A percentile compares a stretch with the other conserved stretches of the same genome.
phyloP scores from a whole-genome alignment of 1,284 basidiomycete genomes.

The Acaromyces ingoldii region DNA sequence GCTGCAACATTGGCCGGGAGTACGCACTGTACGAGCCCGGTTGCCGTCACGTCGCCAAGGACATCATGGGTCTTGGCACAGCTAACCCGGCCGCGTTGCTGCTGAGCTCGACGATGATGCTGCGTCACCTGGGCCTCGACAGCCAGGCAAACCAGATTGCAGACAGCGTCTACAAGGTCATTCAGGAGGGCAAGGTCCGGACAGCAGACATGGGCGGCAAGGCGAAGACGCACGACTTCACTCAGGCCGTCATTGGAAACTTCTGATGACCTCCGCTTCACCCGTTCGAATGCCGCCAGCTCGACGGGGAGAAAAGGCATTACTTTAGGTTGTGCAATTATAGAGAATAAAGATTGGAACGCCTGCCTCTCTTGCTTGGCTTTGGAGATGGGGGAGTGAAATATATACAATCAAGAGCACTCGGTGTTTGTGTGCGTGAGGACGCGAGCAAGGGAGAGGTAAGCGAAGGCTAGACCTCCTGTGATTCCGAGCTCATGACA shows the following conservation, averaged over 20 bases:
- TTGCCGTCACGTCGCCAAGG: conserved; percentile 95
- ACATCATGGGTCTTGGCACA: conserved; percentile 94
- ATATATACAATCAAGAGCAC: too few relatives aligned
- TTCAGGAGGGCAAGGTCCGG: conserved; percentile 79
- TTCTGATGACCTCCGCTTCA: neutral
- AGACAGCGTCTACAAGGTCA: conserved; percentile 75
- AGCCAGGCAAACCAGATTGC: conserved; percentile 92
- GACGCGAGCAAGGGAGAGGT: too few relatives aligned
- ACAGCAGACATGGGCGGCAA: conserved; percentile 59
- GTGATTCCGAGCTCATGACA: conserved; percentile 17
- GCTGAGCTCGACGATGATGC: conserved; percentile 96
- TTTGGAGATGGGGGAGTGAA: too few relatives aligned
- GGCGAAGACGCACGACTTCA: conserved; percentile 57
- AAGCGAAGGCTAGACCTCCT: conserved; percentile 4
- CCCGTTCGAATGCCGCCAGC: too few relatives aligned
- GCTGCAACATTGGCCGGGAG: conserved; percentile 95
- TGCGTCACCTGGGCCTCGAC: conserved; percentile 95
- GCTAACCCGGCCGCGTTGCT: conserved; percentile 99
- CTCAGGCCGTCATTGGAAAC: conserved; percentile 39
- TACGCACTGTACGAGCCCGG: conserved; percentile 98
- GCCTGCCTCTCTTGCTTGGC: too few relatives aligned
- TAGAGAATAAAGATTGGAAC: too few relatives aligned
- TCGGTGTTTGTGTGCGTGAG: too few relatives aligned
- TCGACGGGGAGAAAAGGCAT: too few relatives aligned
- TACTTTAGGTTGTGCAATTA: too few relatives aligned